Percentiles rank a stretch among this genome's conserved stretches.
Conservation (phyloP, 169 alveolate genomes). For the Blepharisma undulans region DNA sequence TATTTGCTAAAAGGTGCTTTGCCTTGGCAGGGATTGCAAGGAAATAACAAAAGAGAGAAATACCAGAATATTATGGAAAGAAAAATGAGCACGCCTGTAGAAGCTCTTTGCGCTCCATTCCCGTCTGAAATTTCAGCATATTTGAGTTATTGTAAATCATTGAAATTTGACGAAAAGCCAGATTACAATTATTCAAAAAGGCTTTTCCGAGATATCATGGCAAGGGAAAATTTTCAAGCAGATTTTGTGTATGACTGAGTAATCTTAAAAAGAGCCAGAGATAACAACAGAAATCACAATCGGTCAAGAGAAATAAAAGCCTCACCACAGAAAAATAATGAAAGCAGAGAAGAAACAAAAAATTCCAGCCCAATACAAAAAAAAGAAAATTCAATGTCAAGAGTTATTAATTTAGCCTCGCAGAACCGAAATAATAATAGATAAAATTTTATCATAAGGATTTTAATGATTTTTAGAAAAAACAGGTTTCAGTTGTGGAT, state of each 20-base stretch:
- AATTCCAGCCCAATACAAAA: not conserved
- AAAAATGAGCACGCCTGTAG: slow-evolving; percentile 69
- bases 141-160: slow-evolving; percentile 63
- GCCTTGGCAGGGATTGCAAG: slow-evolving; percentile 83
- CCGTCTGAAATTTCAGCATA: slow-evolving; percentile 61
- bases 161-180: slow-evolving; percentile 81
- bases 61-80: slow-evolving; percentile 75
- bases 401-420: not conserved
- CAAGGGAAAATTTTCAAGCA: not conserved
- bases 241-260: not conserved
- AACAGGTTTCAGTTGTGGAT: not conserved
- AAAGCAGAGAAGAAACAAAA: not conserved
- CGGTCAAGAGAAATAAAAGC: not conserved
- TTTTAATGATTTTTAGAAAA: not conserved
- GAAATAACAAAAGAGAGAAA: slow-evolving; percentile 65
- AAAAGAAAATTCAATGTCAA: not conserved
- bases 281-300: not conserved
- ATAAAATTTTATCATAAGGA: not conserved
- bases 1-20: slow-evolving; percentile 78
- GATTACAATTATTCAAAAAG: slow-evolving; percentile 60
- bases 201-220: slow-evolving; percentile 10
- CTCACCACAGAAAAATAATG: not conserved
- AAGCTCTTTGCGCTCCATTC: slow-evolving; percentile 65
- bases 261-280: not conserved
- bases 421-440: not conserved